phyloP scores from a whole-genome alignment of 441 rosid genomes.

The Hypseocharis bilobata region DNA sequence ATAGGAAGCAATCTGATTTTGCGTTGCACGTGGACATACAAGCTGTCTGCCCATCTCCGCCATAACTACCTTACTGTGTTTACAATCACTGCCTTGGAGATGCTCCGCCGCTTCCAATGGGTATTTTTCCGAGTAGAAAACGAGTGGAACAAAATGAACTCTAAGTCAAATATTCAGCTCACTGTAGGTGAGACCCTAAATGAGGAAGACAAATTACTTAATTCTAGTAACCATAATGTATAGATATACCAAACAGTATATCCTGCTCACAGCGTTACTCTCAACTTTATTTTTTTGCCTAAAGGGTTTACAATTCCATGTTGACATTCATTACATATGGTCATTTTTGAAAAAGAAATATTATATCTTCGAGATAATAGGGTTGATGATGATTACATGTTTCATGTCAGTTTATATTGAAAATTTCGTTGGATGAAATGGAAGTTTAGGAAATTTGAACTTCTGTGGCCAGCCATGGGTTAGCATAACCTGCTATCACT shows the following conservation, averaged over 20 bases:
- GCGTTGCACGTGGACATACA: conserved; percentile 92
- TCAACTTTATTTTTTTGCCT: neutral
- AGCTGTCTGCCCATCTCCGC: conserved; percentile 86
- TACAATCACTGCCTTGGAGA: conserved; percentile 66
- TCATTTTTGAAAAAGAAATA: too few relatives aligned
- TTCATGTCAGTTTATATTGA: too few relatives aligned
- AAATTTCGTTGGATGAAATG: too few relatives aligned
- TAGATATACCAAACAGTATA: conserved; percentile 32
- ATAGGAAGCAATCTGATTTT: conserved; percentile 75
- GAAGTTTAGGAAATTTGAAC: too few relatives aligned
- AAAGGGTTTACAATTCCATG: neutral
- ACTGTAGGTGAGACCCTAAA: conserved; percentile 27
- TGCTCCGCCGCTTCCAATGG: conserved; percentile 82
- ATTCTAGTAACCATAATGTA: conserved; percentile 36
- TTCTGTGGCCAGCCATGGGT: too few relatives aligned
- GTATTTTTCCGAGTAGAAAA: conserved; percentile 87
- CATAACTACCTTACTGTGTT: conserved; percentile 76
- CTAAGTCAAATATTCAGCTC: conserved; percentile 41
- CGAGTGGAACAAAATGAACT: conserved; percentile 68
- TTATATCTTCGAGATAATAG: too few relatives aligned
- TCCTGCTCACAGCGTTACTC: too few relatives aligned
- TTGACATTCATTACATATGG: too few relatives aligned
- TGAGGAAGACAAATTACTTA: conserved; percentile 55
- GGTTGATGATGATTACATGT: too few relatives aligned
- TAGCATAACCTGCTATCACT: too few relatives aligned